Percentiles rank a stretch among this genome's conserved stretches.
Evolutionary conservation across 139 green algal species (phyloP).

Genomic region (Trebouxia sp.): DNA sequence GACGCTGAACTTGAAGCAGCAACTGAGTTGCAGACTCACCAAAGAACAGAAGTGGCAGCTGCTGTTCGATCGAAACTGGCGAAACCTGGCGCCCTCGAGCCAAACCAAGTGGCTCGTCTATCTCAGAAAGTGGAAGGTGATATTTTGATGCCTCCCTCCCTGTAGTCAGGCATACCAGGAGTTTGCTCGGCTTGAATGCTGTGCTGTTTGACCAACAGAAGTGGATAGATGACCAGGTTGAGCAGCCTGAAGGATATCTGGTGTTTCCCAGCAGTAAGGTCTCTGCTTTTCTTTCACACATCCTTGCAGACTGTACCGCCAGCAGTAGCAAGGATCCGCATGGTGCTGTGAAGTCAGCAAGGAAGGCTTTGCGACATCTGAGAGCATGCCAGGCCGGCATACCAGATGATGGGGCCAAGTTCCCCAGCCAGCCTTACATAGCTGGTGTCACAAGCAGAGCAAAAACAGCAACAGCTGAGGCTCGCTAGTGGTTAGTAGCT

Average conservation of each 20-base stretch:
- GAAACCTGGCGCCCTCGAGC: background rate
- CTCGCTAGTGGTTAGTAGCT: constrained; percentile 6
- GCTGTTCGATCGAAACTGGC: background rate
- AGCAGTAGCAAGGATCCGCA: constrained; percentile 26
- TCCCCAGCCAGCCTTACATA: constrained; percentile 17
- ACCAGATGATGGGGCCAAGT: constrained; percentile 6
- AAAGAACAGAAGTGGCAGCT: background rate
- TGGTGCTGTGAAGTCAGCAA: constrained; percentile 22
- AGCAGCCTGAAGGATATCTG: constrained; percentile 27
- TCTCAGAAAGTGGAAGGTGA: constrained; percentile 18
- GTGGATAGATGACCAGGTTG: constrained; percentile 17
- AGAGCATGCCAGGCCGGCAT: constrained; percentile 20
- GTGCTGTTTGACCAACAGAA: constrained; percentile 16
- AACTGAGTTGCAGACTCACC: background rate
- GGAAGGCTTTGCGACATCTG: constrained; percentile 19
- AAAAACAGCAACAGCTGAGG: constrained; percentile 25
- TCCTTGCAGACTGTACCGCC: constrained; percentile 23
- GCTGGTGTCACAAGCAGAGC: constrained; percentile 28
- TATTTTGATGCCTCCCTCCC: background rate
- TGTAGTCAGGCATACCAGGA: background rate
- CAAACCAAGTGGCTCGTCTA: constrained; percentile 2
- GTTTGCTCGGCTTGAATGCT: background rate
- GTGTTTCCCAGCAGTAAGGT: constrained; percentile 25
- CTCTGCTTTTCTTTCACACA: constrained; percentile 11
- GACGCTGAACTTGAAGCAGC: background rate